Evolutionary conservation across 2,329 filamentous ascomycete genomes (phyloP), one percentile per base, ranked within the genome.

Genomic region (Aspergillus proliferans): DNA sequence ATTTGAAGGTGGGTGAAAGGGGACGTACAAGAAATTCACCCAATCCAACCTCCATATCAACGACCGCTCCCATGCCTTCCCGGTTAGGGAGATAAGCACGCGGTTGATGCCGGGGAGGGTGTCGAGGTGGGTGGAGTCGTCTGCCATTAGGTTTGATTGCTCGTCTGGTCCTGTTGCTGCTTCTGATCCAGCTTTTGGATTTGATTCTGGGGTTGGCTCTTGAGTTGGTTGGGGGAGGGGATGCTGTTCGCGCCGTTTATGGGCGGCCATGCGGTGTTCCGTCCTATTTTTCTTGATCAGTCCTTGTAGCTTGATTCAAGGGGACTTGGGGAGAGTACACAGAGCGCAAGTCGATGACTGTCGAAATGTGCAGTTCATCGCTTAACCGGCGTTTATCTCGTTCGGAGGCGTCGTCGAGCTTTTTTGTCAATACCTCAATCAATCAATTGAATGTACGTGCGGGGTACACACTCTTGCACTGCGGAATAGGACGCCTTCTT

Each of bases 301-400:
- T 38, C 6, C 8, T 26, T 26, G 24, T 36, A 36, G 3, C 12
- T 15, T 14, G 5, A 15, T n/a, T 36, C 33, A 36, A 36, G 12
- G 12, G 15, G 10, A n/a, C 7, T 26, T 2, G 7, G 24, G 24
- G 24, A 26, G 6, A 51, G 51, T 76, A 88, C 82, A 85, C 82
- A 53, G 88, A 88, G 48, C 90, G 81, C 9, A 95, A 73, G 71
- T 95, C 90, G 51, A 95, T 79, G 38, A 95, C 80, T 2, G 83
- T 88, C 56, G 77, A 80, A 54, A 95, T 80, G 19, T 79, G 76
- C 57, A 85, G 77, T 28, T 82, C 76, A 6, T 82, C 69, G 8
- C 73, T 68, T 9, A 95, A 75, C 28, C 74, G 71, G 30, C 73
- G 64, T 48, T 80, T 79, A 68, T 95, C 90, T 33, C 74, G 64